Evolutionary conservation across 2,329 filamentous ascomycete species (phyloP).

Genomic region (Xylaria sp.): DNA sequence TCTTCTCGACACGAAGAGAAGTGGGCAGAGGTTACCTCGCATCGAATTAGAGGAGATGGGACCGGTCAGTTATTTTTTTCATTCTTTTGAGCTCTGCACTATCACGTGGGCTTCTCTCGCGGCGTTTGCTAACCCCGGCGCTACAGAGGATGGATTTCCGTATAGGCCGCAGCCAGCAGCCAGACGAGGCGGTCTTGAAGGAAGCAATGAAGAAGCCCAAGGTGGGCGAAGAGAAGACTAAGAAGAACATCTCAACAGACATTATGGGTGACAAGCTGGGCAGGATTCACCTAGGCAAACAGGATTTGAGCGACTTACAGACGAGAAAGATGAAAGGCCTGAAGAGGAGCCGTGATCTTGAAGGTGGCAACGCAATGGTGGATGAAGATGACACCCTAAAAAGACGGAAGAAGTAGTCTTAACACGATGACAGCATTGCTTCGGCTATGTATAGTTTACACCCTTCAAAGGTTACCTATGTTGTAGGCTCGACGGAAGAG

Average conservation of each 20-base stretch:
- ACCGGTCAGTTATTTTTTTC: constrained; percentile 67
- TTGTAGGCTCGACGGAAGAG: constrained; percentile 18
- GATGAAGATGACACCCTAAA: constrained; percentile 52
- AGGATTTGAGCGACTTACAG: constrained; percentile 86
- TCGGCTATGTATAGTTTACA: background rate
- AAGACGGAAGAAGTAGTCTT: constrained; percentile 43
- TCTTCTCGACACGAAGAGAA: constrained; percentile 83
- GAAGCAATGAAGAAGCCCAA: constrained; percentile 88
- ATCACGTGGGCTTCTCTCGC: too few species aligned
- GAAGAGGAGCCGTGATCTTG: constrained; percentile 76
- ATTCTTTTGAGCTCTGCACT: background rate
- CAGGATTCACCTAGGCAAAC: constrained; percentile 86
- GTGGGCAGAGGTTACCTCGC: constrained; percentile 83
- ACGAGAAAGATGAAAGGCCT: constrained; percentile 99
- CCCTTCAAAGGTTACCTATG: background rate
- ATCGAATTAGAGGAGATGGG: constrained; percentile 97
- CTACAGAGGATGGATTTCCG: constrained; percentile 59
- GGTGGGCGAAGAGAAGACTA: constrained; percentile 74
- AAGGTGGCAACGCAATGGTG: constrained; percentile 58
- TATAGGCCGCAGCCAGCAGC: constrained; percentile 78
- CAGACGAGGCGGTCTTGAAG: constrained; percentile 81
- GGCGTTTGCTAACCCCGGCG: constrained; percentile 10
- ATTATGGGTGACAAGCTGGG: constrained; percentile 95
- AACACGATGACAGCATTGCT: constrained; percentile 17
- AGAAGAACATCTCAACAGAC: constrained; percentile 97